These are phyloP conservation scores for Patellaria atrata DNA, from an alignment of 495 filamentous ascomycete genomes.

Conservation along the genomic window DNA sequence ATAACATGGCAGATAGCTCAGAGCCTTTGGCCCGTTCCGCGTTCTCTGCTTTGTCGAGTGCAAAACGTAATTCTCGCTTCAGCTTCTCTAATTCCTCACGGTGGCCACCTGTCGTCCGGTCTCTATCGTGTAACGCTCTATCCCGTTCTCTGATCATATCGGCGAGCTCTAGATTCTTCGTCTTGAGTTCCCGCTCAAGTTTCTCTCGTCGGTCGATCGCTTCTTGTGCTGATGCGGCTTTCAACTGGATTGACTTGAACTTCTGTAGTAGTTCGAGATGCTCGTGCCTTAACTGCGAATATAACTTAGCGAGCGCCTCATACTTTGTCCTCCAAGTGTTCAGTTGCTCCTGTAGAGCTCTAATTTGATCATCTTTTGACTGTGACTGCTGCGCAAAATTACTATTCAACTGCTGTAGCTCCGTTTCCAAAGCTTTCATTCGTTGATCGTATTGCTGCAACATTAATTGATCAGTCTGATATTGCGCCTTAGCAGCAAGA, in stretches of 20 bases:
- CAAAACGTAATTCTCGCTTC: slow-evolving; percentile 89
- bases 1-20: slow-evolving; percentile 84
- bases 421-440: slow-evolving; percentile 82
- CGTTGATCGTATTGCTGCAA: slow-evolving; percentile 90
- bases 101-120: slow-evolving; percentile 68
- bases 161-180: slow-evolving; percentile 92
- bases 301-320: slow-evolving; percentile 88
- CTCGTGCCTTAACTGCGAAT: slow-evolving; percentile 88
- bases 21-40: slow-evolving; percentile 82
- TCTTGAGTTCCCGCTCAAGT: slow-evolving; percentile 92
- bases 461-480: slow-evolving; percentile 92
- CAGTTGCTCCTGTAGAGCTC: slow-evolving; percentile 81
- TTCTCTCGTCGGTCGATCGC: slow-evolving; percentile 91
- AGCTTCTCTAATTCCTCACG: slow-evolving; percentile 92
- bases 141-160: slow-evolving; percentile 98
- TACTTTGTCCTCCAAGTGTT: slow-evolving; percentile 97
- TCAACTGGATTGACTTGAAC: slow-evolving; percentile 89
- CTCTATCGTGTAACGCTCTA: slow-evolving; percentile 83
- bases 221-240: slow-evolving; percentile 91
- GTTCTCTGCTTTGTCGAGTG: slow-evolving; percentile 83
- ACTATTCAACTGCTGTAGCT: slow-evolving; percentile 64
- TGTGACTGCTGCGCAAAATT: slow-evolving; percentile 73
- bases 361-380: slow-evolving; percentile 90
- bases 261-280: slow-evolving; percentile 89
- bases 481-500: slow-evolving; percentile 83